Evolutionary conservation across 192 early-diverging fungal genomes (phyloP), one percentile per base, ranked within the genome.

Genomic region (Backusella morwellensis): DNA sequence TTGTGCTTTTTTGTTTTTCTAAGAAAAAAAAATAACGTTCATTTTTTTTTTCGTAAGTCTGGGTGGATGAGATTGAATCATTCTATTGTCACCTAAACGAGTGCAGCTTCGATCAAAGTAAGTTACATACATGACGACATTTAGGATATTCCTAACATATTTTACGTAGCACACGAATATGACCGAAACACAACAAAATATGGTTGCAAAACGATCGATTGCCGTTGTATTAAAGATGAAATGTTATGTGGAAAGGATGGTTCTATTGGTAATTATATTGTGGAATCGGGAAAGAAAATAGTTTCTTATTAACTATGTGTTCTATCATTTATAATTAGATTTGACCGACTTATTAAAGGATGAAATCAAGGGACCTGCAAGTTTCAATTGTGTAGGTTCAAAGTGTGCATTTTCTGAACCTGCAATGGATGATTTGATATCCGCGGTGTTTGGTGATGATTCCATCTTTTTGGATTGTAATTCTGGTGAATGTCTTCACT

Each of bases 401-500:
- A 82, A 85, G 1, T 95, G 93, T 80, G 79, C 69, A 26, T 95
- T 95, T 73, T 81, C 85, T 86, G 92, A 95, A 77, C 90, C 91
- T 9, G 91, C 91, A 36, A 95, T 96, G 90, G 93, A 96, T 80
- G 88, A 91, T n/a, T 85, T 95, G 26, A 96, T 98, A 34, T 83
- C 84, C 8, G 71, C 83, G 4, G 85, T 96, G 40, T 95, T 96
- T 86, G 95, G 93, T 38, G 96, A 98, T 67, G 86, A 88, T 32
- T 90, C 91, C 17, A 96, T 98, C 77, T 90, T 89, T 35, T 86
- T 98, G 79, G 73, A 82, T 21, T 98, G 96, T 75, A 78, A 83
- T 66, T 90, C 92, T 42, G 95, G 96, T 34, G 95, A 96, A 82
- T 98, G 96, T 77, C 75, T 97, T 66, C 95, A 96, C 81, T 92